A percentile compares a stretch with the other conserved stretches of the same genome.
These are phyloP conservation scores for Ophiocordyceps australis DNA, from an alignment of 2,329 filamentous ascomycete species.

Conservation along the genomic window DNA sequence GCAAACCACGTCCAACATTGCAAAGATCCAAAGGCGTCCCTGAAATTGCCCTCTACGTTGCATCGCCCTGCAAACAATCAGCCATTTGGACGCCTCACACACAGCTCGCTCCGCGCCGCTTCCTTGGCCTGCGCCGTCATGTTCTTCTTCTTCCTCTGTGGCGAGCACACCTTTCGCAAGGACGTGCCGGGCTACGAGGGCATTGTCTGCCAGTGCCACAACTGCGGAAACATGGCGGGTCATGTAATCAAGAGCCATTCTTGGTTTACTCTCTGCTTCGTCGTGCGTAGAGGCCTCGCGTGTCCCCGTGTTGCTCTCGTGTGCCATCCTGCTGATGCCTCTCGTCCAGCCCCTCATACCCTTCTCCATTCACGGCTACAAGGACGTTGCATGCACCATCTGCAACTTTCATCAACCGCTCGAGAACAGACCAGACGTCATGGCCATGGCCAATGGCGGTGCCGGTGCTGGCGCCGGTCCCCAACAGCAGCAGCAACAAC, in stretches of 20 bases:
- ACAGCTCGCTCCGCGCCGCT: no score
- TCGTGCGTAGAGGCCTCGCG: conserved; percentile 24
- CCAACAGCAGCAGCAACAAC: conserved; percentile 1
- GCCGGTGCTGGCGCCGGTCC: no score
- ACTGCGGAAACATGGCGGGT: conserved; percentile 46
- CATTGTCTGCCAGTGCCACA: conserved; percentile 43
- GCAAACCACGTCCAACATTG: no score
- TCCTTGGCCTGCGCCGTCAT: no score
- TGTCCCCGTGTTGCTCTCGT: neutral
- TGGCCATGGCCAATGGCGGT: conserved; percentile 28
- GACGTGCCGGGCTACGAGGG: conserved; percentile 43
- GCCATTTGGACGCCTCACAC: no score
- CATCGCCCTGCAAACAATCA: no score
- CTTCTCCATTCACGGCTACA: conserved; percentile 46
- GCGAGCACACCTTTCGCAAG: conserved; percentile 42
- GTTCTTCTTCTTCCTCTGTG: conserved; percentile 45
- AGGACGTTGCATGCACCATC: conserved; percentile 55
- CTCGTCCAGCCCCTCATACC: conserved; percentile 45
- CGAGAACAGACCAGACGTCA: conserved; percentile 35
- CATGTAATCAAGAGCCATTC: conserved; percentile 44
- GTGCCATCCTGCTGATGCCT: neutral
- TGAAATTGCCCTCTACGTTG: no score
- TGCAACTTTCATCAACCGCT: conserved; percentile 60
- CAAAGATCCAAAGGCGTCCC: no score
- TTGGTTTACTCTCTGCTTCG: conserved; percentile 69